These are phyloP conservation scores for Candida michaelii DNA, from an alignment of 805 yeast species.

Conservation along the genomic window DNA sequence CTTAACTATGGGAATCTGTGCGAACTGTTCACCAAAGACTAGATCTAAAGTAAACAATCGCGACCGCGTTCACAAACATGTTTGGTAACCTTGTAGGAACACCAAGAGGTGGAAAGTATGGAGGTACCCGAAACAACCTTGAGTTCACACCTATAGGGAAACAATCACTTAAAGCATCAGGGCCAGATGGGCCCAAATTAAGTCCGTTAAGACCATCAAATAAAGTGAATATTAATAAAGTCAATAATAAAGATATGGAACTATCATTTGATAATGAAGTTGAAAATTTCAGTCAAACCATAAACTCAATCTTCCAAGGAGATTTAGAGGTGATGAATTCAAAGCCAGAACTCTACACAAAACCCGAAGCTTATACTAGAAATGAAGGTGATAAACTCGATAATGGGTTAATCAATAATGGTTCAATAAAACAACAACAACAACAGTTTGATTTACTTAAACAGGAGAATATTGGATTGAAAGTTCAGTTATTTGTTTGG, in stretches of 20 bases:
- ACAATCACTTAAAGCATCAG: neutral
- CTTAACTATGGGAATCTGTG: too few relatives aligned
- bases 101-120: constrained; percentile 9
- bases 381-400: neutral
- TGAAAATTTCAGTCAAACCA: constrained; percentile 18
- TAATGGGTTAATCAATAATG: constrained; percentile 1
- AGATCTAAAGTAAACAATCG: neutral
- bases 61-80: constrained; percentile 5
- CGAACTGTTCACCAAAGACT: too few relatives aligned
- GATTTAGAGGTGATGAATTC: constrained; percentile 1
- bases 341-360: neutral
- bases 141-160: constrained; percentile 19
- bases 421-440: constrained; percentile 24
- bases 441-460: constrained; percentile 26
- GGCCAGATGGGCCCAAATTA: neutral
- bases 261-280: constrained; percentile 15
- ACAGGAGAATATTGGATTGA: constrained; percentile 45
- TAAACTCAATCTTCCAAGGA: constrained; percentile 9
- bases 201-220: constrained; percentile 9
- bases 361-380: neutral
- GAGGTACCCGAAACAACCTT: constrained; percentile 4
- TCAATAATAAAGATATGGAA: constrained; percentile 5
- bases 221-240: constrained; percentile 1
- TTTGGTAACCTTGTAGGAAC: constrained; percentile 15
- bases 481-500: constrained; percentile 42